Base-by-base conservation (phyloP, 2,329 filamentous ascomycete genomes). In the Atkinsonella texensis region DNA sequence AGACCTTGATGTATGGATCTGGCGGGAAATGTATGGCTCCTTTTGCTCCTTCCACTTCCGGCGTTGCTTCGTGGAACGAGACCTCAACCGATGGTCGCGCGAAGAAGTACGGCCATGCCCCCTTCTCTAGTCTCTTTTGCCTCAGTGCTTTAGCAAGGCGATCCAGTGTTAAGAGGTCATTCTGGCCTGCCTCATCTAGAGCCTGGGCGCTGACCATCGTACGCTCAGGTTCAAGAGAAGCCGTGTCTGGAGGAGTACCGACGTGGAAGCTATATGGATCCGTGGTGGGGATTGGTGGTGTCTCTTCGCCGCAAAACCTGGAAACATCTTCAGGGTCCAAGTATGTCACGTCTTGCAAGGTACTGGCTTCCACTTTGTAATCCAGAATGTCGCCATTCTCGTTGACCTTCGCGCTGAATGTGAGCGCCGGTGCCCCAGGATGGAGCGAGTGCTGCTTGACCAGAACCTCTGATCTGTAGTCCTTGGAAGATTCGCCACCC, bases 391-490 rank as follows among this genome's bases (percentile, higher is more conserved):
- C 65, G 7, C 81, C 82, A 0, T 67, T 60, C 13, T 68, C 62
- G 56, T 79, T 74, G 20, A 85, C 68, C 48, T 71, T 74, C 5
- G 78, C 75, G 54, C 80, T 84, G 59, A 85, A 83, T 0, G 81
- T 84, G 46, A 85, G 69, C 46, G 76, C 75, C 1, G 75, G 77
- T 31, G 68, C 65, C 49, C 70, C 66, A 9, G 71, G 61, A 2
- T 68, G 74, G 28, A 86, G 68, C 41, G 82, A 84, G 55, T 81
- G 77, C 28, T 66, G 62, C 31, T 72, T 62, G n/a, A 77, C 69
- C 23, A 76, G 59, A 35, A 68, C 63, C n/a, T 70, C 58, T 7
- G 64, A 64, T 18, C 60, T 61, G 54, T 59, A 61, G 47, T 67
- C 63, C 20, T 62, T 58, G 3, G 61, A 52, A 31, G 62, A 54